phyloP scores from a whole-genome alignment of 805 yeast species.

The Priceomyces haplophilus region DNA sequence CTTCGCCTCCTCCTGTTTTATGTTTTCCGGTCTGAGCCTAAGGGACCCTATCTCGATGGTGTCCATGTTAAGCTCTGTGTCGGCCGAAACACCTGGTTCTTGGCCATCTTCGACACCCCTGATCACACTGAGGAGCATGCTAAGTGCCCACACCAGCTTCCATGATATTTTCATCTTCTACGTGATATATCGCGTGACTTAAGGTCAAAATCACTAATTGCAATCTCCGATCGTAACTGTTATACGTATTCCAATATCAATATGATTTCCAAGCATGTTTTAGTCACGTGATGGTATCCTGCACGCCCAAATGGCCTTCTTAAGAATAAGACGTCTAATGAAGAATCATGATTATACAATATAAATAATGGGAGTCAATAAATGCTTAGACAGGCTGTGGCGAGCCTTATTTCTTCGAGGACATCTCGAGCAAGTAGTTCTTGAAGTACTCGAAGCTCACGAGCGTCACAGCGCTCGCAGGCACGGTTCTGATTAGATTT shows the following conservation, averaged over 20 bases:
- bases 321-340: not conserved
- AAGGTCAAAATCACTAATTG: too few species aligned
- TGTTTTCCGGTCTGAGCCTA: not conserved
- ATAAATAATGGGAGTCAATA: not conserved
- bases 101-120: not conserved
- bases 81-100: not conserved
- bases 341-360: not conserved
- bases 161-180: not conserved
- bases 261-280: too few species aligned
- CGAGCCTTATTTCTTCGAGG: not conserved
- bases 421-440: constrained; percentile 39
- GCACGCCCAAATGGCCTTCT: too few species aligned
- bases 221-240: too few species aligned
- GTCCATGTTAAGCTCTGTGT: not conserved
- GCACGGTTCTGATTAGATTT: constrained; percentile 86
- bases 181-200: not conserved
- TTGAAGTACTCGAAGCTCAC: constrained; percentile 85
- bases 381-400: not conserved
- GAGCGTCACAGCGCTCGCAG: constrained; percentile 92
- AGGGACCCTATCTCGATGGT: constrained; percentile 1
- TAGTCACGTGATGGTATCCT: too few species aligned
- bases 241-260: too few species aligned
- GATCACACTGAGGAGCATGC: not conserved
- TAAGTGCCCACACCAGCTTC: not conserved
- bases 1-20: constrained; percentile 4